phyloP scores from a whole-genome alignment of 192 early-diverging fungal genomes.

The Entomortierella beljakovae region DNA sequence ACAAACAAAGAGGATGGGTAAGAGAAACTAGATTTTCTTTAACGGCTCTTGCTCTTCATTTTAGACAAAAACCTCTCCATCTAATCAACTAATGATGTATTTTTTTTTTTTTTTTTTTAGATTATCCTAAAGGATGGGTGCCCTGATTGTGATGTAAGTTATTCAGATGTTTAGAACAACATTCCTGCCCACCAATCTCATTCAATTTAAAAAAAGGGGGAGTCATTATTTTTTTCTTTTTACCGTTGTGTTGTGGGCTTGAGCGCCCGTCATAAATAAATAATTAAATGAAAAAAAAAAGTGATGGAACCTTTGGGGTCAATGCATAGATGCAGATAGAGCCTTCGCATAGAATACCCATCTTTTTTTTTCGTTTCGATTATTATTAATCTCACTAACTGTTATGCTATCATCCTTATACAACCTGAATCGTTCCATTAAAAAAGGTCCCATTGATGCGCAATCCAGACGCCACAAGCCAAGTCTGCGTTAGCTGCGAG shows the following conservation, averaged over 20 bases:
- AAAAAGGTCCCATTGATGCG: slow-evolving; percentile 33
- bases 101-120: neutral
- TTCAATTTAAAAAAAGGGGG: too few relatives aligned
- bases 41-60: neutral
- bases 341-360: neutral
- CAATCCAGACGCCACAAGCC: slow-evolving; percentile 38
- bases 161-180: neutral
- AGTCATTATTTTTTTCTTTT: too few relatives aligned
- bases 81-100: neutral
- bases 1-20: slow-evolving; percentile 26
- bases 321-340: neutral
- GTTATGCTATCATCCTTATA: neutral
- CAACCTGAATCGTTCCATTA: too few relatives aligned
- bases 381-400: neutral
- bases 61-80: neutral
- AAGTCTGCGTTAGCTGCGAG: slow-evolving; percentile 42
- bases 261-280: neutral
- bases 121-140: slow-evolving; percentile 27
- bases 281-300: neutral
- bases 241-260: neutral
- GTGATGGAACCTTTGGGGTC: neutral
- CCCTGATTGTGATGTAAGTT: slow-evolving; percentile 38
- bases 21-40: neutral
- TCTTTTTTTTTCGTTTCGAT: neutral
- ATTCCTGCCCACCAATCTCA: too few relatives aligned